Evolutionary conservation across 306 rosid genomes (phyloP).

Genomic region (Echinosophora koreensis): DNA sequence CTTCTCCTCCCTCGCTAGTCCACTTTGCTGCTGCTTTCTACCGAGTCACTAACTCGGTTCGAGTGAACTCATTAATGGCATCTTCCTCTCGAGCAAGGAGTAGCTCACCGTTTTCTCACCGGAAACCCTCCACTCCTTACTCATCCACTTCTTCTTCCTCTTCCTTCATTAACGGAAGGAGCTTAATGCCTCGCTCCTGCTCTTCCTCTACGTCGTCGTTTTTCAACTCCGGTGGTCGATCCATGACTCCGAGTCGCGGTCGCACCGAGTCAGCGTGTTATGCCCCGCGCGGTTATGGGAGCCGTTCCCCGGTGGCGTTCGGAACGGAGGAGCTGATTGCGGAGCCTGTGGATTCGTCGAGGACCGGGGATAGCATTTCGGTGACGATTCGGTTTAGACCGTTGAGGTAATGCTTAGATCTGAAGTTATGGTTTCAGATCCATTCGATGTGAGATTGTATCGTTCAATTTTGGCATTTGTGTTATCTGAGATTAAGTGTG

Average conservation of each 20-base stretch:
- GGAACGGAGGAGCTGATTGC: slow-evolving; percentile 72
- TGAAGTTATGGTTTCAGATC: slow-evolving; percentile 69
- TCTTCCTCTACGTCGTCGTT: slow-evolving; percentile 81
- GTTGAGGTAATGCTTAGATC: slow-evolving; percentile 90
- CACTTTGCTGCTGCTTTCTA: slow-evolving; percentile 6
- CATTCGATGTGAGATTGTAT: slow-evolving; percentile 46
- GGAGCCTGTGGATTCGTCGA: slow-evolving; percentile 66
- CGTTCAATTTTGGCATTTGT: slow-evolving; percentile 42
- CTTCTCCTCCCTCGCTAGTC: slow-evolving; percentile 29
- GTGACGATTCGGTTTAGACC: slow-evolving; percentile 99
- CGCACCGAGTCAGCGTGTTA: slow-evolving; percentile 70
- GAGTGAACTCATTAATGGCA: slow-evolving; percentile 66
- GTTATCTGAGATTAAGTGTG: slow-evolving; percentile 46
- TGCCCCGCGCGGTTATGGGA: slow-evolving; percentile 54
- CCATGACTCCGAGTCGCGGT: slow-evolving; percentile 76
- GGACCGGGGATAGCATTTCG: slow-evolving; percentile 90
- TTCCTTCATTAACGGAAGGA: slow-evolving; percentile 69
- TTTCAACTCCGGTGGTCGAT: slow-evolving; percentile 83
- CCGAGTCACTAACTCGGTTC: slow-evolving; percentile 66
- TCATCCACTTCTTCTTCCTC: slow-evolving; percentile 84
- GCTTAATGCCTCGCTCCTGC: slow-evolving; percentile 79
- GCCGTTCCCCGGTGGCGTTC: slow-evolving; percentile 75
- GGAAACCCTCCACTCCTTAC: slow-evolving; percentile 83
- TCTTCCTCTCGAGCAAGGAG: slow-evolving; percentile 93
- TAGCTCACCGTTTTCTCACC: slow-evolving; percentile 91